phyloP scores from a whole-genome alignment of 2,329 filamentous ascomycete species.

The Claviceps capensis region DNA sequence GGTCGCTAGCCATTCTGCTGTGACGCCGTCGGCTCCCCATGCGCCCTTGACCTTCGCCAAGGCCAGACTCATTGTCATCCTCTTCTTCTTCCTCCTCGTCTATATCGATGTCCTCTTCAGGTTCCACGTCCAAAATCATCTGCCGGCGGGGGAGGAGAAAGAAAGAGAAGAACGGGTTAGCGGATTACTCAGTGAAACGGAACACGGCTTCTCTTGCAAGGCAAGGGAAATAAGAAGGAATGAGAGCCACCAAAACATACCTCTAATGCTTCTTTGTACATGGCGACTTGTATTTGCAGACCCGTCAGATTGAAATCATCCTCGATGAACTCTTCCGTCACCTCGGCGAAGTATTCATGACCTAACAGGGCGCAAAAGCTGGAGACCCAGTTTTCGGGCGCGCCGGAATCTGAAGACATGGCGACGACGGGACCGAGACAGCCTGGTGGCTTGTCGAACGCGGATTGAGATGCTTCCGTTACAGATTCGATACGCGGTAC shows the following conservation, averaged over 20 bases:
- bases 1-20: constrained; percentile 76
- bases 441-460: constrained; percentile 2
- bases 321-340: constrained; percentile 97
- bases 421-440: constrained; percentile 2
- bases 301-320: constrained; percentile 99
- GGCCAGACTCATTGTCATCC: constrained; percentile 52
- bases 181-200: background rate
- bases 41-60: constrained; percentile 46
- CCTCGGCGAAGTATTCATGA: constrained; percentile 98
- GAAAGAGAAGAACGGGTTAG: background rate
- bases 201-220: background rate
- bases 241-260: constrained; percentile 22
- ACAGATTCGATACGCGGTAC: background rate
- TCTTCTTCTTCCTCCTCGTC: constrained; percentile 69
- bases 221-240: background rate
- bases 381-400: constrained; percentile 88
- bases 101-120: constrained; percentile 83
- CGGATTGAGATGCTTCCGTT: background rate
- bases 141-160: constrained; percentile 15
- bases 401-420: constrained; percentile 48
- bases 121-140: constrained; percentile 98
- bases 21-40: constrained; percentile 50
- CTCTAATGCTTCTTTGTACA: constrained; percentile 98
- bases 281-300: constrained; percentile 84
- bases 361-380: constrained; percentile 92